Evolutionary conservation across 192 early-diverging fungal genomes (phyloP), one percentile per base, ranked within the genome.

Genomic region (Umbelopsis sp.): DNA sequence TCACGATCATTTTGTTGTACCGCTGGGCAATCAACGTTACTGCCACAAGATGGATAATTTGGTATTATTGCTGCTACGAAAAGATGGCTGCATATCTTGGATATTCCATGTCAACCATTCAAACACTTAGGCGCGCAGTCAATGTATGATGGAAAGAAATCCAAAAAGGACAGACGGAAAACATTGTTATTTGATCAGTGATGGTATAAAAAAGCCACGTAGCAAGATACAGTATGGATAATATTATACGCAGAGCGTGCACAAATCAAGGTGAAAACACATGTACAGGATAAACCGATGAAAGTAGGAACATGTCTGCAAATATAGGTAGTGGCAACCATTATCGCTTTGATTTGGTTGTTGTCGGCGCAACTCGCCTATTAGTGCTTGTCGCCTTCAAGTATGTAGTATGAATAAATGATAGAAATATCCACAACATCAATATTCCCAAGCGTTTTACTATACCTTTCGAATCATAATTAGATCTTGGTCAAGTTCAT

Each of bases 401-500:
- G 31, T 34, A 36, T 34, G 0, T 14, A 34, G 2, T 59, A n/a
- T 12, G 17, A 32, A n/a, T 20, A 14, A 4, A 14, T 20, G 17
- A 32, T 1, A 41, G 12, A 38, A 41, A 41, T 5, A 6, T 11
- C 12, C 0, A 6, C 0, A 1, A 8, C 8, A 20, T 62, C 8
- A 29, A 62, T 4, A 29, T 16, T 62, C 17, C 12, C 56, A 29
- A 16, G 26, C 0, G 4, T 32, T 34, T 4, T 29, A 34, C 26
- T 4, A 16, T 62, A 62, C 56, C 56, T 62, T 62, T 29, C 56
- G 56, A 34, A 62, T 62, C 2, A n/a, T 3, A 6, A 34, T 4
- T 26, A 62, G n/a, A 20, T 62, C 56, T 34, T 62, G 56, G 31
- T 62, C 56, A 20, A 62, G 26, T 20, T 62, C 56, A 62, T 62